A percentile compares a stretch with the other conserved stretches of the same genome.
phyloP scores from a whole-genome alignment of 192 early-diverging fungal species.

The Backusella macrospora region DNA sequence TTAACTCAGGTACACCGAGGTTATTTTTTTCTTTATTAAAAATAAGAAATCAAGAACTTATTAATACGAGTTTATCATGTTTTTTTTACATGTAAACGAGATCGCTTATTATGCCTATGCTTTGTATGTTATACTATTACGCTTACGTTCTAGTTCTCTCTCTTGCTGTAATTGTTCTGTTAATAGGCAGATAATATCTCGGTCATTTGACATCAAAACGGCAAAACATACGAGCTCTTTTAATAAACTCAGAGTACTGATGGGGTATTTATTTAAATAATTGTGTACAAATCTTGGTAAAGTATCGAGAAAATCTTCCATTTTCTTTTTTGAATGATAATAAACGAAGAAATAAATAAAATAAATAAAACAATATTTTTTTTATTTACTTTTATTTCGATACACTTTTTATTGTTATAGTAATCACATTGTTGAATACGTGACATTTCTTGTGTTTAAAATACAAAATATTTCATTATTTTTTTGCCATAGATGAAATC shows the following conservation, averaged over 20 bases:
- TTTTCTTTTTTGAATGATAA: constrained; percentile 12
- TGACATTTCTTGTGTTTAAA: constrained; percentile 7
- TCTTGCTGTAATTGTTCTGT: neutral
- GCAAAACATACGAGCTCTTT: constrained; percentile 42
- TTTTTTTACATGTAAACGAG: too few species aligned
- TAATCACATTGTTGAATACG: neutral
- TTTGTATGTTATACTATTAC: too few species aligned
- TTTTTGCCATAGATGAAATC: neutral
- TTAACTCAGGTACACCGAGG: constrained; percentile 7
- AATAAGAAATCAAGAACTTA: too few species aligned
- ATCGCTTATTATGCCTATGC: too few species aligned
- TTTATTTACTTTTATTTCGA: neutral
- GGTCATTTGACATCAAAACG: constrained; percentile 40
- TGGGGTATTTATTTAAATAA: constrained; percentile 30
- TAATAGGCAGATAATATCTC: constrained; percentile 9
- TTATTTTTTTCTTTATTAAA: neutral
- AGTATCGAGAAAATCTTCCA: constrained; percentile 39
- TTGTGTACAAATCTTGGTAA: constrained; percentile 40
- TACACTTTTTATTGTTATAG: neutral
- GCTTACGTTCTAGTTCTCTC: neutral
- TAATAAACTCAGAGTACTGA: constrained; percentile 29
- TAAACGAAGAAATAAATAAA: neutral
- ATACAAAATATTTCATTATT: neutral
- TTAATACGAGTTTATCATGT: too few species aligned
- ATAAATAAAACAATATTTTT: neutral